Conservation (phyloP, 2,329 filamentous ascomycete species). For the Tolypocladium ovalisporum region DNA sequence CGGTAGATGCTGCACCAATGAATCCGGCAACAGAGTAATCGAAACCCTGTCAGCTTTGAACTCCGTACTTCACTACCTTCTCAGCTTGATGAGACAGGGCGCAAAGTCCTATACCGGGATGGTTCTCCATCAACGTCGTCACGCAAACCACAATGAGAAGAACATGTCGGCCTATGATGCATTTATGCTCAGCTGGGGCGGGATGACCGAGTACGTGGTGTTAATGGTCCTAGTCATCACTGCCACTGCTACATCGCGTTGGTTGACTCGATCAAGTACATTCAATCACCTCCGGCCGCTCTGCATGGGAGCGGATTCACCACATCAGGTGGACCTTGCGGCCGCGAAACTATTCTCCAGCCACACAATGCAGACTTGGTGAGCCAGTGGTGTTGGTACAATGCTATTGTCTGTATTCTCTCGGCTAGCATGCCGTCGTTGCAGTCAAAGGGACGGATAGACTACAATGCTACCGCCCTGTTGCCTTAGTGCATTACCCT, state of each 20-base stretch:
- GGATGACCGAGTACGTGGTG: conserved; percentile 39
- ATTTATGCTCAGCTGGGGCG: conserved; percentile 41
- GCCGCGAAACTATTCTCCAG: neutral
- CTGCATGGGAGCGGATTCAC: neutral
- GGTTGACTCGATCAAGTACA: neutral
- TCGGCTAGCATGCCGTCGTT: neutral
- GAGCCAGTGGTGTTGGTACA: neutral
- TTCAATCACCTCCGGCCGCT: neutral
- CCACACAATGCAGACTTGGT: neutral
- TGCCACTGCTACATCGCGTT: neutral
- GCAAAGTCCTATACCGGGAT: conserved; percentile 40
- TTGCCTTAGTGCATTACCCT: neutral
- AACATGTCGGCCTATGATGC: conserved; percentile 31
- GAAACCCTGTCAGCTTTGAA: neutral
- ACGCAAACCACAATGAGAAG: conserved; percentile 34
- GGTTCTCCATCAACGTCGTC: conserved; percentile 37
- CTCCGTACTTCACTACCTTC: neutral
- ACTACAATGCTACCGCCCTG: neutral
- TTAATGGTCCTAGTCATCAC: conserved; percentile 24
- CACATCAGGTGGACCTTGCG: neutral
- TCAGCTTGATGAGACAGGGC: conserved; percentile 34
- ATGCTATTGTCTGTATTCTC: neutral
- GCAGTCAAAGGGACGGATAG: neutral
- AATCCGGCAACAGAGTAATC: neutral
- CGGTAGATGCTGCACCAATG: neutral